Evolutionary conservation across 2,329 filamentous ascomycete genomes (phyloP).

Genomic region (Fusarium tjaetaba): DNA sequence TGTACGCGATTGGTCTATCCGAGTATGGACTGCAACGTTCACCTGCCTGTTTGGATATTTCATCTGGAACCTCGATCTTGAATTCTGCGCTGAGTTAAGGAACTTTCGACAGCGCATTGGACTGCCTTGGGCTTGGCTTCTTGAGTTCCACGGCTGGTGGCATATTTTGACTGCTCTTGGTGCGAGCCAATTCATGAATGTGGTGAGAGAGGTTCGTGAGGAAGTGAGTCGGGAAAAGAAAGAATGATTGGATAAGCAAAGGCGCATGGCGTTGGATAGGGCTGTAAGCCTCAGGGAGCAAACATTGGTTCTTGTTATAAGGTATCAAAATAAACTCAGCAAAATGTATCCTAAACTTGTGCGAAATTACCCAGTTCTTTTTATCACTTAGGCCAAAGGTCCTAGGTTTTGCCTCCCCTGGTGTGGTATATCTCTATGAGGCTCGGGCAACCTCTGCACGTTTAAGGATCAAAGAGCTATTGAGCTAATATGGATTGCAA

Average conservation of each 20-base stretch:
- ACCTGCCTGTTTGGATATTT: constrained; percentile 57
- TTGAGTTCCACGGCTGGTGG: constrained; percentile 73
- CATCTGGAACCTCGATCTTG: constrained; percentile 67
- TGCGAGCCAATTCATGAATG: constrained; percentile 55
- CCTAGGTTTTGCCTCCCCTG: not conserved
- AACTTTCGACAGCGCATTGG: constrained; percentile 56
- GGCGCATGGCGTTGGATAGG: not conserved
- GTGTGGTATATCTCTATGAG: not conserved
- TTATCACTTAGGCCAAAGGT: not conserved
- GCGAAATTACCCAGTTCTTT: not conserved
- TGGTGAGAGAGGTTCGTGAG: constrained; percentile 43
- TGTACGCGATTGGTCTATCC: constrained; percentile 39
- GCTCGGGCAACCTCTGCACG: not conserved
- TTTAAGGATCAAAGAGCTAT: not conserved
- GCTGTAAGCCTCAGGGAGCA: not conserved
- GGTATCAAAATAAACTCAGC: not conserved
- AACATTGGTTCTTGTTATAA: not conserved
- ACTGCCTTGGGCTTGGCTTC: constrained; percentile 63
- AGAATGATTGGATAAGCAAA: constrained; percentile 4
- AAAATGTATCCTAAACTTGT: not conserved
- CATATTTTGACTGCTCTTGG: constrained; percentile 68
- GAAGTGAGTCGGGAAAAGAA: constrained; percentile 34
- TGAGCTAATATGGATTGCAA: not conserved
- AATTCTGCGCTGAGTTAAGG: constrained; percentile 61
- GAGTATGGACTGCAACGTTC: constrained; percentile 44